These are phyloP conservation scores for Moesziomyces parantarcticus DNA, from an alignment of 1,284 basidiomycete species.

Conservation along the genomic window DNA sequence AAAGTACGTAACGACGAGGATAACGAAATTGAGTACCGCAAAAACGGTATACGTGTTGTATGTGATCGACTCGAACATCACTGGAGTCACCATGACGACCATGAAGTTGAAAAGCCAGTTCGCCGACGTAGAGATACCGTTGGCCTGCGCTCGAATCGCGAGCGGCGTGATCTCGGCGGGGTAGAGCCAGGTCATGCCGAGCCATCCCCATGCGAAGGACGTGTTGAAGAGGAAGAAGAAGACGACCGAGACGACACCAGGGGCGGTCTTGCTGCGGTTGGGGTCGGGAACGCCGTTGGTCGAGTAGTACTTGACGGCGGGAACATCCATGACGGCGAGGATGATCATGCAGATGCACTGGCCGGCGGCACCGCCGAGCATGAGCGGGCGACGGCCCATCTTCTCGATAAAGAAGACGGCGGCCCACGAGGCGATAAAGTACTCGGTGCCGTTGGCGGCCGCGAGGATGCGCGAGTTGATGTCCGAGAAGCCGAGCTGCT, in stretches of 20 bases:
- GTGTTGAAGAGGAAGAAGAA: slow-evolving; percentile 65
- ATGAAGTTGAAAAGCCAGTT: slow-evolving; percentile 66
- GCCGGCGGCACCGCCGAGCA: slow-evolving; percentile 60
- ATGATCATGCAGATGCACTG: slow-evolving; percentile 61
- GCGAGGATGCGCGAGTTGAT: slow-evolving; percentile 62
- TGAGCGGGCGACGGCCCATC: slow-evolving; percentile 62
- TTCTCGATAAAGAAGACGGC: slow-evolving; percentile 63
- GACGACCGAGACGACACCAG: slow-evolving; percentile 53
- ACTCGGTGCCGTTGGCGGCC: slow-evolving; percentile 65
- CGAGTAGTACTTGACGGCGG: slow-evolving; percentile 22
- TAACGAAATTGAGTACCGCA: slow-evolving; percentile 53
- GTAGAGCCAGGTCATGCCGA: slow-evolving; percentile 67
- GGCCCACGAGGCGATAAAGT: slow-evolving; percentile 64
- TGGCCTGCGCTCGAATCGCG: slow-evolving; percentile 60
- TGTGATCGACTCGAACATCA: slow-evolving; percentile 46
- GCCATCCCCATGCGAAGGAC: slow-evolving; percentile 66
- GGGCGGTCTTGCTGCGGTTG: slow-evolving; percentile 6
- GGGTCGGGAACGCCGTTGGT: neutral
- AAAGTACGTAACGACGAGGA: slow-evolving; percentile 46
- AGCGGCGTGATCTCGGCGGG: slow-evolving; percentile 66
- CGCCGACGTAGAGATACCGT: slow-evolving; percentile 60
- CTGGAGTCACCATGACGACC: slow-evolving; percentile 61
- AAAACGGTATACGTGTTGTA: slow-evolving; percentile 55
- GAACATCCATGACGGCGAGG: slow-evolving; percentile 39
- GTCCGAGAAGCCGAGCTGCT: slow-evolving; percentile 55